Evolutionary conservation across 257 asterid species (phyloP).

Genomic region (Rauvolfia tetraphylla): DNA sequence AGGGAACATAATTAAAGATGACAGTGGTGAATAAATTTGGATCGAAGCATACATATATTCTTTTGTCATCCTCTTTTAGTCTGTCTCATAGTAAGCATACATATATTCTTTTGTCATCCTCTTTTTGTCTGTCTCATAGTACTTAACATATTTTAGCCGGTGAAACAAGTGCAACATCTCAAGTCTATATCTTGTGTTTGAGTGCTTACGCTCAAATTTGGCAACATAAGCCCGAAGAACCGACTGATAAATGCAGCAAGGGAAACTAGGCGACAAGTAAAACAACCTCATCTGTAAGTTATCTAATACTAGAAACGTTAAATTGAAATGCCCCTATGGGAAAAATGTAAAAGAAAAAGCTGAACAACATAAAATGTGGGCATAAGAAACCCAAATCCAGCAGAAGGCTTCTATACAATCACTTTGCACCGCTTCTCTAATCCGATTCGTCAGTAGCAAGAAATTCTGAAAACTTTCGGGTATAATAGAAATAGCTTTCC

Average conservation of each 20-base stretch:
- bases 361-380: too few relatives aligned
- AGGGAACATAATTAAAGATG: not conserved
- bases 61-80: not conserved
- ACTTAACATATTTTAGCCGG: not conserved
- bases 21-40: not conserved
- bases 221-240: not conserved
- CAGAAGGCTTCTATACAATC: too few relatives aligned
- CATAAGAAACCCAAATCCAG: too few relatives aligned
- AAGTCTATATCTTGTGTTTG: not conserved
- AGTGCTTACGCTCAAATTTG: not conserved
- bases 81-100: too few relatives aligned
- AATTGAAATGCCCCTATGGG: not conserved
- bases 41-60: not conserved
- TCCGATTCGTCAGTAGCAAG: too few relatives aligned
- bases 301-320: not conserved
- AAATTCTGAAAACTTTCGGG: too few relatives aligned
- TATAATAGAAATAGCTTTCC: not conserved
- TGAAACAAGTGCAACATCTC: not conserved
- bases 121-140: too few relatives aligned
- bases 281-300: too few relatives aligned
- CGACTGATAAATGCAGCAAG: too few relatives aligned
- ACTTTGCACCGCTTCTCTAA: too few relatives aligned
- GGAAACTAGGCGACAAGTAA: too few relatives aligned
- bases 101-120: too few relatives aligned
- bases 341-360: not conserved